A percentile compares a stretch with the other conserved stretches of the same genome.
phyloP scores from a whole-genome alignment of 345 rosid species.

The Raphanus raphanistrum region DNA sequence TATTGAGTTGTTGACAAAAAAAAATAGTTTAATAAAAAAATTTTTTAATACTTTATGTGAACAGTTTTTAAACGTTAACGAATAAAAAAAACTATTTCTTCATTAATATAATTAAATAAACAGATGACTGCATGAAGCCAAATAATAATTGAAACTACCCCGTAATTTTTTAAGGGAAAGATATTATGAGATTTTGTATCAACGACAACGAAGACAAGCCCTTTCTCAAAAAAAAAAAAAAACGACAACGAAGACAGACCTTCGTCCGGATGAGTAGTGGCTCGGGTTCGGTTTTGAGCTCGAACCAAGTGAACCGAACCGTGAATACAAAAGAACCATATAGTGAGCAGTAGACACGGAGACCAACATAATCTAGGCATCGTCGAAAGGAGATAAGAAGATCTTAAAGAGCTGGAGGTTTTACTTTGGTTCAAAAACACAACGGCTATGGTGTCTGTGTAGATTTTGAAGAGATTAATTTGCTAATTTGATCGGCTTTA shows the following conservation, averaged over 20 bases:
- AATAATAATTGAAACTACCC: neutral
- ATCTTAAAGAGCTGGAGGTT: neutral
- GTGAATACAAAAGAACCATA: slow-evolving; percentile 15
- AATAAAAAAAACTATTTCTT: no score
- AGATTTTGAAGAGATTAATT: neutral
- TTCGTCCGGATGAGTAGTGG: slow-evolving; percentile 35
- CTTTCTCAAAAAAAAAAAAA: neutral
- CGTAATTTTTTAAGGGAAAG: neutral
- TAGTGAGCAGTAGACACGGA: slow-evolving; percentile 4
- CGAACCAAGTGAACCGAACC: slow-evolving; percentile 12
- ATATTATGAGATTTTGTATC: neutral
- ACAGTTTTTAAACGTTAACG: no score
- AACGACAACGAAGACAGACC: slow-evolving; percentile 13
- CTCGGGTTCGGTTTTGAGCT: slow-evolving; percentile 32
- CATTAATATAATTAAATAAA: neutral
- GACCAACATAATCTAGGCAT: neutral
- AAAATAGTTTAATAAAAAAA: no score
- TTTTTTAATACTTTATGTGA: no score
- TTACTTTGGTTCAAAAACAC: neutral
- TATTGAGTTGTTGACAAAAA: no score
- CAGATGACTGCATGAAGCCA: neutral
- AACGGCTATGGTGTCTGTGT: neutral
- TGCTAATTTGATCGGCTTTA: neutral
- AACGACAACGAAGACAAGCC: no score
- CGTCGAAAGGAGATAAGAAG: neutral